phyloP scores from a whole-genome alignment of 352 stramenopile genomes.

The Phytophthora gonapodyides region DNA sequence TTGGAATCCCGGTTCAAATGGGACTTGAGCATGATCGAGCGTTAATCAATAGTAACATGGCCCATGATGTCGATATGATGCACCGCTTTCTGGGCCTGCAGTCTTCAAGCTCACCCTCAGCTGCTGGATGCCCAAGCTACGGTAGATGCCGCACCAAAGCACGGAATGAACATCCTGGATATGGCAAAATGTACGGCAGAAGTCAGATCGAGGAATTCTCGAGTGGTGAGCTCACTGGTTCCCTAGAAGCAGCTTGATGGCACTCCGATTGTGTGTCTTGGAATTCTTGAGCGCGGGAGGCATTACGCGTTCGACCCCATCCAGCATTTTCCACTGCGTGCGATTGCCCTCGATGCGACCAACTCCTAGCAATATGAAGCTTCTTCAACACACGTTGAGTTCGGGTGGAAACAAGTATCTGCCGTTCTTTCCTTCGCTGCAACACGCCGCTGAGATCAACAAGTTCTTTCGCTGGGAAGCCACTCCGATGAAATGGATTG shows the following conservation, averaged over 20 bases:
- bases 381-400: conserved; percentile 48
- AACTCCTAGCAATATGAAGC: conserved; percentile 33
- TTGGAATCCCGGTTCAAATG: no score
- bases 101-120: no score
- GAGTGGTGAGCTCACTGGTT: conserved; percentile 1
- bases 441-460: conserved; percentile 30
- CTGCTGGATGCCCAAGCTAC: no score
- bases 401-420: conserved; percentile 39
- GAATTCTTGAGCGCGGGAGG: conserved; percentile 9
- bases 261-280: conserved; percentile 9
- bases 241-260: conserved; percentile 9
- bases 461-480: conserved; percentile 31
- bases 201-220: no score
- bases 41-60: no score
- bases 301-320: not conserved
- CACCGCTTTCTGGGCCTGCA: no score
- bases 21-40: no score
- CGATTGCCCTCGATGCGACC: conserved; percentile 12
- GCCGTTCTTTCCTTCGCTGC: conserved; percentile 37
- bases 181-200: no score
- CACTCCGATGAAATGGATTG: conserved; percentile 40
- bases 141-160: no score
- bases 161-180: no score
- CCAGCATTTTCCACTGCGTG: conserved; percentile 7
- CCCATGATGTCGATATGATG: no score